These are phyloP conservation scores for Pichia rugopelliculosa DNA, from an alignment of 805 yeast genomes.

Conservation along the genomic window DNA sequence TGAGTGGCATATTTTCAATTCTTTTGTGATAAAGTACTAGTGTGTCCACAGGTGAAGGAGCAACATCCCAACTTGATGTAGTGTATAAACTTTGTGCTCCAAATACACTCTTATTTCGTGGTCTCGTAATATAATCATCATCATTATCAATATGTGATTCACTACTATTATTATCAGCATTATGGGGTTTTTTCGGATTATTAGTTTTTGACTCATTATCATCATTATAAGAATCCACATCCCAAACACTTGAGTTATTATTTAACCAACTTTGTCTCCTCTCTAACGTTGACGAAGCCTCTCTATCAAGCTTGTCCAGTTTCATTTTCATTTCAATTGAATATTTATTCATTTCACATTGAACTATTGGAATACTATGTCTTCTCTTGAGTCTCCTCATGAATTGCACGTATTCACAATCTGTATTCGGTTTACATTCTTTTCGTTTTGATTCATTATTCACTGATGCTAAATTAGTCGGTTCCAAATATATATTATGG, in stretches of 20 bases:
- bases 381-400: slow-evolving; percentile 28
- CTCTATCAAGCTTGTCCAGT: slow-evolving; percentile 7
- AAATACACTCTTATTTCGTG: slow-evolving; percentile 4
- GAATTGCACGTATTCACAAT: slow-evolving; percentile 17
- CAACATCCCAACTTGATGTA: neutral
- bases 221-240: neutral
- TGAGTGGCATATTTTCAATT: slow-evolving; percentile 1
- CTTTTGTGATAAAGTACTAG: neutral
- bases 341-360: slow-evolving; percentile 27
- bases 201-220: neutral
- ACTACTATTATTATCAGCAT: neutral
- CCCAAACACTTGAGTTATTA: neutral
- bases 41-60: neutral
- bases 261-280: slow-evolving; percentile 4
- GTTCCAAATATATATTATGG: neutral
- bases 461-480: neutral
- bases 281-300: neutral
- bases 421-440: slow-evolving; percentile 2
- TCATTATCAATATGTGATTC: neutral
- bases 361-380: slow-evolving; percentile 32
- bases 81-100: slow-evolving; percentile 6
- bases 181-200: no score
- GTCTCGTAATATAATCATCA: neutral
- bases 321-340: slow-evolving; percentile 20
- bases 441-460: neutral